A percentile compares a stretch with the other conserved stretches of the same genome.
Evolutionary conservation across 768 basidiomycete species (phyloP).

Genomic region (Cyathus striatus): DNA sequence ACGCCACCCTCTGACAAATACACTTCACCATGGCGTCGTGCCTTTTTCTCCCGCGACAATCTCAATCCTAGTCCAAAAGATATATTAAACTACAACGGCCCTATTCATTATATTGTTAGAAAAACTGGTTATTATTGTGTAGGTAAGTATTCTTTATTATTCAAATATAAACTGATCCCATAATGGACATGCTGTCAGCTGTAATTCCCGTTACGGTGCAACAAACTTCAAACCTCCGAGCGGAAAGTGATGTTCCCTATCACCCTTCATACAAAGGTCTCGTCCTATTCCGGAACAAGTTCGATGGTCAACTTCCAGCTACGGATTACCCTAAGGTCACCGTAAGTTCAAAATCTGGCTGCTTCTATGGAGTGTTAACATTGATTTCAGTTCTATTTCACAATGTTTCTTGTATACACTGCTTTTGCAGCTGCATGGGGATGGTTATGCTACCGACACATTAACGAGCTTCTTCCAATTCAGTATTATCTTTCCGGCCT

Average conservation of each 20-base stretch:
- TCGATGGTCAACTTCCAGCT: slow-evolving; percentile 84
- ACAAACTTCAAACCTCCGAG: slow-evolving; percentile 27
- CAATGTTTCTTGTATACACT: slow-evolving; percentile 77
- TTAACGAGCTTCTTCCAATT: slow-evolving; percentile 81
- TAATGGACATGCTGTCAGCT: no score
- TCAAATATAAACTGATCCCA: background rate
- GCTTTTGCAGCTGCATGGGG: slow-evolving; percentile 72
- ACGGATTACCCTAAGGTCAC: slow-evolving; percentile 97
- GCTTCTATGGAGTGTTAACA: slow-evolving; percentile 1
- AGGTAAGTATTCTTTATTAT: slow-evolving; percentile 46
- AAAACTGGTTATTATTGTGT: slow-evolving; percentile 97
- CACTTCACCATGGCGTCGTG: slow-evolving; percentile 44
- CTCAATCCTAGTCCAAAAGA: slow-evolving; percentile 42
- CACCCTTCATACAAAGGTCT: slow-evolving; percentile 78
- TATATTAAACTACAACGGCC: slow-evolving; percentile 52
- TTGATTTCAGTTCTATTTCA: slow-evolving; percentile 71
- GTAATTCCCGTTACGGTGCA: slow-evolving; percentile 87
- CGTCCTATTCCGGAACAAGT: slow-evolving; percentile 84
- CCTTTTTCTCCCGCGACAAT: slow-evolving; percentile 14
- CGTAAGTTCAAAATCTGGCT: slow-evolving; percentile 49
- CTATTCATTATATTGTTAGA: slow-evolving; percentile 78
- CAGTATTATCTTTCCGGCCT: slow-evolving; percentile 94
- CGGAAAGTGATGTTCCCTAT: slow-evolving; percentile 45
- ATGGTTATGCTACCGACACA: slow-evolving; percentile 75
- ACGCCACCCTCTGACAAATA: slow-evolving; percentile 42